phyloP scores from a whole-genome alignment of 768 basidiomycete genomes.

The Leucosporidium yakuticum region DNA sequence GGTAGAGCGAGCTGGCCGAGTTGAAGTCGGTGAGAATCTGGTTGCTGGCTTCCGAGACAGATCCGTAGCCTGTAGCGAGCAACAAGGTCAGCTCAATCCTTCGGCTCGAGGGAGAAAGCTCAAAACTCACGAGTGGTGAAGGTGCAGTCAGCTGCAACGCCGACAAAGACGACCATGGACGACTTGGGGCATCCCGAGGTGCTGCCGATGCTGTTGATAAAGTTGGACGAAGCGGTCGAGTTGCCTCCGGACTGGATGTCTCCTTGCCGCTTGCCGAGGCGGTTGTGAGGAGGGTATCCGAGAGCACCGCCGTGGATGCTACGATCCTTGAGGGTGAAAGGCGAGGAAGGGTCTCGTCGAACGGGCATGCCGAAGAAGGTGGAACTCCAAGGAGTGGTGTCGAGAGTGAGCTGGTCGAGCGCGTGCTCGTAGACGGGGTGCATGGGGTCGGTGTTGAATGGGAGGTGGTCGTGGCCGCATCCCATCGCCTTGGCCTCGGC shows the following conservation, averaged over 20 bases:
- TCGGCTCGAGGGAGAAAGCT: neutral
- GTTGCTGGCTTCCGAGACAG: conserved; percentile 59
- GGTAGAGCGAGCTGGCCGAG: conserved; percentile 42
- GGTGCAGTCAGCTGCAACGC: conserved; percentile 79
- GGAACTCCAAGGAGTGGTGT: conserved; percentile 52
- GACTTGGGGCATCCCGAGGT: conserved; percentile 64
- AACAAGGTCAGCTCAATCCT: neutral
- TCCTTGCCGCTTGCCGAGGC: conserved; percentile 20
- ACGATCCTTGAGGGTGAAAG: conserved; percentile 50
- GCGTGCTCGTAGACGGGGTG: conserved; percentile 42
- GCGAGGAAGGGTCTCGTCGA: conserved; percentile 45
- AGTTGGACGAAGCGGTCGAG: conserved; percentile 50
- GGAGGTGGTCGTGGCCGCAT: conserved; percentile 67
- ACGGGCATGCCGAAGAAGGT: conserved; percentile 36
- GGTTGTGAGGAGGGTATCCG: conserved; percentile 2
- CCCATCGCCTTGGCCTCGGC: neutral
- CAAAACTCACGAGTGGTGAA: conserved; percentile 50
- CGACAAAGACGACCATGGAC: conserved; percentile 71
- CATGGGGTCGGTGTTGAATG: conserved; percentile 58
- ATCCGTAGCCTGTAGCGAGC: conserved; percentile 51
- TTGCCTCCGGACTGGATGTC: conserved; percentile 39
- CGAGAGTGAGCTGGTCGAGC: conserved; percentile 39
- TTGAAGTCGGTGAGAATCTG: conserved; percentile 56
- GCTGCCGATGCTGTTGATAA: conserved; percentile 61
- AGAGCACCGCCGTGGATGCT: neutral